phyloP scores from a whole-genome alignment of 192 early-diverging fungal genomes.

The Oehlia diaphana region DNA sequence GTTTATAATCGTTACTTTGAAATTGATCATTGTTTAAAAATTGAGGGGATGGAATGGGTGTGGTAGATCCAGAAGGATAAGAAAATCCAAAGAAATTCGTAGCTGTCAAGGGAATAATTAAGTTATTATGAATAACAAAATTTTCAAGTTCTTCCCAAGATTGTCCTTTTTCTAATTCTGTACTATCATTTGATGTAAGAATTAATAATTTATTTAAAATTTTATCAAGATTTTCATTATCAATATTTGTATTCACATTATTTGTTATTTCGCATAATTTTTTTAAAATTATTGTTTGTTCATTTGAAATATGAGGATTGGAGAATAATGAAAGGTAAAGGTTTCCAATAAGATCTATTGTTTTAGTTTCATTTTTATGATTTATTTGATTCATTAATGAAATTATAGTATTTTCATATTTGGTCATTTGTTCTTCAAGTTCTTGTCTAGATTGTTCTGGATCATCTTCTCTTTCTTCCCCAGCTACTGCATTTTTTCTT shows the following conservation, averaged over 20 bases:
- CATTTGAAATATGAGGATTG: background rate
- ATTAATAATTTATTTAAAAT: background rate
- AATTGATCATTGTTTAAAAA: background rate
- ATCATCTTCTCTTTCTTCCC: background rate
- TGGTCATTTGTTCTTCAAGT: background rate
- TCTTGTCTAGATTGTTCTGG: too few relatives aligned
- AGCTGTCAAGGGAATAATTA: background rate
- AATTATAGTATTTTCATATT: background rate
- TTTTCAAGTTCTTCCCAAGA: background rate
- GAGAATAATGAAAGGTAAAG: background rate
- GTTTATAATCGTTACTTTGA: too few relatives aligned
- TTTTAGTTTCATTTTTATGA: background rate
- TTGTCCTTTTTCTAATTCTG: background rate
- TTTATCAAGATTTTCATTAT: background rate
- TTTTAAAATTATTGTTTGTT: background rate
- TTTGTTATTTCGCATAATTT: background rate
- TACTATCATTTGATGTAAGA: background rate
- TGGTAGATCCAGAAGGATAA: background rate
- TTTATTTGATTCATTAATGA: background rate
- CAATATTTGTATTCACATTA: background rate
- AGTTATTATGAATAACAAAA: background rate
- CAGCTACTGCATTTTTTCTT: background rate
- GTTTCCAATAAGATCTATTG: background rate
- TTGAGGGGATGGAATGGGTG: background rate
- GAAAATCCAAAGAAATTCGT: background rate